These are phyloP conservation scores for Pseudogymnoascus sp. DNA, from an alignment of 2,329 filamentous ascomycete genomes.

Conservation along the genomic window DNA sequence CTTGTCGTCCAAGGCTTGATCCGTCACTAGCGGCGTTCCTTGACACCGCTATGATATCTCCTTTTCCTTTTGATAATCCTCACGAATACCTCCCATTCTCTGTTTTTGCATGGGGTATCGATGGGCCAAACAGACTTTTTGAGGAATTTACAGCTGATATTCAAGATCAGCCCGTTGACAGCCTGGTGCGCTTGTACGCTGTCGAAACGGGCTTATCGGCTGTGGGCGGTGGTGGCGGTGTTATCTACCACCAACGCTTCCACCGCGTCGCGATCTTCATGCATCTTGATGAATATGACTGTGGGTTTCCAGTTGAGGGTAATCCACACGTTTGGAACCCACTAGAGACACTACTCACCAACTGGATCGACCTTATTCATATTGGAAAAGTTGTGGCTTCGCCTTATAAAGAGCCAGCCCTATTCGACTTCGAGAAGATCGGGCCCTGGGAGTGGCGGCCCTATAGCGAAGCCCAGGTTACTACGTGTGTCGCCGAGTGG, in stretches of 20 bases:
- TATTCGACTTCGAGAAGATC: slow-evolving; percentile 17
- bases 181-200: slow-evolving; percentile 15
- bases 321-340: slow-evolving; percentile 19
- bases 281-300: slow-evolving; percentile 13
- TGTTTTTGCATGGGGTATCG: slow-evolving; percentile 22
- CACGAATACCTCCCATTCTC: slow-evolving; percentile 13
- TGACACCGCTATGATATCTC: slow-evolving; percentile 16
- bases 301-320: slow-evolving; percentile 16
- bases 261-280: slow-evolving; percentile 16
- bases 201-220: slow-evolving; percentile 18
- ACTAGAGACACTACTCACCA: slow-evolving; percentile 19
- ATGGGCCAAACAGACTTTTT: slow-evolving; percentile 19
- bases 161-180: not conserved
- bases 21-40: slow-evolving; percentile 24
- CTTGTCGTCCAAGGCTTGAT: slow-evolving; percentile 20
- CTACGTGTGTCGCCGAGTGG: slow-evolving; percentile 19
- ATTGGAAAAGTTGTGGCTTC: slow-evolving; percentile 15
- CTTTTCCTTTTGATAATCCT: not conserved
- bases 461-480: slow-evolving; percentile 26
- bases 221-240: slow-evolving; percentile 21
- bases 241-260: slow-evolving; percentile 24
- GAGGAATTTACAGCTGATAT: slow-evolving; percentile 18
- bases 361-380: slow-evolving; percentile 21
- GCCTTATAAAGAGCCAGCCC: slow-evolving; percentile 13
- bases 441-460: slow-evolving; percentile 26